A percentile compares a stretch with the other conserved stretches of the same genome.
Conservation (phyloP, 2,329 filamentous ascomycete genomes). For the Aspergillus quadricinctus region DNA sequence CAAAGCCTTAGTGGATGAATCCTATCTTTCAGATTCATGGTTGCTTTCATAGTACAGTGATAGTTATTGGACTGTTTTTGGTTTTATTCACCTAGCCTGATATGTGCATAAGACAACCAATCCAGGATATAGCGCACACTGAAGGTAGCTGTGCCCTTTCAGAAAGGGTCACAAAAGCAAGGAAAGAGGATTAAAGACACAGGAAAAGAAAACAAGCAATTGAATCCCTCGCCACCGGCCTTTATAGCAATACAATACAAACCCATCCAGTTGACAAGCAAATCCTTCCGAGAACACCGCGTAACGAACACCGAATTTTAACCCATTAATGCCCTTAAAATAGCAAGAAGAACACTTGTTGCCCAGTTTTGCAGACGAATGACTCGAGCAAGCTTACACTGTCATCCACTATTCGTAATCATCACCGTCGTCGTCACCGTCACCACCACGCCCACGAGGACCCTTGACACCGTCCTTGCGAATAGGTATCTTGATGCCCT, state of each 20-base stretch:
- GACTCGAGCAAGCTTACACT: constrained; percentile 1
- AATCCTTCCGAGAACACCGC: constrained; percentile 24
- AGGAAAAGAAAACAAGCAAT: constrained; percentile 7
- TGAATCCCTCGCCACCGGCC: constrained; percentile 22
- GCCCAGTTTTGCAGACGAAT: constrained; percentile 1
- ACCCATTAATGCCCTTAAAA: constrained; percentile 15
- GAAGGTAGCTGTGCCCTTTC: background rate
- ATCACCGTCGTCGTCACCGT: constrained; percentile 31
- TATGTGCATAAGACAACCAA: background rate
- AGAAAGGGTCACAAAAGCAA: constrained; percentile 35
- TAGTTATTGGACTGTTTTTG: background rate
- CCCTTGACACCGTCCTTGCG: constrained; percentile 69
- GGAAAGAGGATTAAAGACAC: constrained; percentile 2
- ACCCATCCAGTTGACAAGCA: constrained; percentile 13
- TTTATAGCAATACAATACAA: constrained; percentile 29
- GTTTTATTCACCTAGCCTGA: background rate
- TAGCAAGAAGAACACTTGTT: constrained; percentile 8
- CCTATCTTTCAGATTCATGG: background rate
- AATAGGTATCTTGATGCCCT: constrained; percentile 96
- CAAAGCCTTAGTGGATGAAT: background rate
- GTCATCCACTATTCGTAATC: constrained; percentile 24
- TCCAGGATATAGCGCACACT: background rate
- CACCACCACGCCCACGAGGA: constrained; percentile 31
- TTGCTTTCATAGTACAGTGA: background rate
- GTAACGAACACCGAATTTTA: constrained; percentile 17